Evolutionary conservation across 495 filamentous ascomycete species (phyloP).

Genomic region (Tricharina praecox): DNA sequence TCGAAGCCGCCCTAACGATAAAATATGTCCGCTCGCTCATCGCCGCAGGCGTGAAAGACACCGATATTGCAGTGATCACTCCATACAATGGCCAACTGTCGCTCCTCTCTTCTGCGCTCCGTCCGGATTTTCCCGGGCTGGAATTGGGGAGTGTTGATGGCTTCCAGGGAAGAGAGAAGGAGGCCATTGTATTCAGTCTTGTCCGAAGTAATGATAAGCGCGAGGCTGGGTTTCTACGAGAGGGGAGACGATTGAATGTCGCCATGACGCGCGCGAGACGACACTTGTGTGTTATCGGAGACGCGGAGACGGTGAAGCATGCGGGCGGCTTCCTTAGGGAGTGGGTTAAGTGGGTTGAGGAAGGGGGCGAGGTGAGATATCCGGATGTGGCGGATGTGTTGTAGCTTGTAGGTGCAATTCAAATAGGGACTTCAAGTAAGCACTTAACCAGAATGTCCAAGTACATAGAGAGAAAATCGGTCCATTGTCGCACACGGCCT

Average conservation of each 20-base stretch:
- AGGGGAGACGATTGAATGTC: conserved; percentile 84
- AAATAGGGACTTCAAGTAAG: too few relatives aligned
- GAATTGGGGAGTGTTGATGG: conserved; percentile 92
- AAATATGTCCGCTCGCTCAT: conserved; percentile 58
- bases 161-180: conserved; percentile 95
- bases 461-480: too few relatives aligned
- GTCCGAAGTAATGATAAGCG: conserved; percentile 74
- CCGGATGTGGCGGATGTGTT: conserved; percentile 18
- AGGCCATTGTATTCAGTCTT: conserved; percentile 77
- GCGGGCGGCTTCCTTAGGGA: conserved; percentile 16
- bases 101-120: conserved; percentile 53
- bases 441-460: too few relatives aligned
- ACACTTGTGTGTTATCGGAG: conserved; percentile 78
- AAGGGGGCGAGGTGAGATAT: conserved; percentile 19
- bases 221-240: conserved; percentile 87
- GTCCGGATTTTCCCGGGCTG: conserved; percentile 62
- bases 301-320: conserved; percentile 55
- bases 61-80: conserved; percentile 84
- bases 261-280: conserved; percentile 90
- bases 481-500: too few relatives aligned
- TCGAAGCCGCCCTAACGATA: conserved; percentile 68
- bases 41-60: conserved; percentile 56
- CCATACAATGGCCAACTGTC: conserved; percentile 92
- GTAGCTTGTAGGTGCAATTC: too few relatives aligned
- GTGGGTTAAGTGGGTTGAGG: conserved; percentile 19